phyloP scores from a whole-genome alignment of 257 asterid genomes.

The Solanum pimpinellifolium region DNA sequence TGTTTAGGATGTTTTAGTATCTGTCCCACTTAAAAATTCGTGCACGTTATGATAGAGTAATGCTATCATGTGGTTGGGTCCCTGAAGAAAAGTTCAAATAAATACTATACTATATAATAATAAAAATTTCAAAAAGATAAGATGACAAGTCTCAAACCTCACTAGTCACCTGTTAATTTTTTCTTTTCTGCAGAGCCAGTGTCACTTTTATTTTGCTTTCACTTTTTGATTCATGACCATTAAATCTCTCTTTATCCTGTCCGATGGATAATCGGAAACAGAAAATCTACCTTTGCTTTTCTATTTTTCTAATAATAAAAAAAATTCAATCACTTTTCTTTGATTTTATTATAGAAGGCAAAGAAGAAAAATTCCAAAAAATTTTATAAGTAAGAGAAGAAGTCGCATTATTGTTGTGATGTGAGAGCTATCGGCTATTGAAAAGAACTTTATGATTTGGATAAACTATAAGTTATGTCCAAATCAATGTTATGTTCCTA shows the following conservation, averaged over 20 bases:
- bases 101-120: background rate
- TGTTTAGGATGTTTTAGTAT: background rate
- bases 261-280: background rate
- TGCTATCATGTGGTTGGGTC: background rate
- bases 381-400: background rate
- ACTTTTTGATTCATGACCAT: background rate
- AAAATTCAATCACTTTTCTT: background rate
- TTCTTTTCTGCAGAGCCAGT: background rate
- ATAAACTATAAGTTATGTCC: background rate
- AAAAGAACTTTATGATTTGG: background rate
- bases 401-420: background rate
- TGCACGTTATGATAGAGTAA: background rate
- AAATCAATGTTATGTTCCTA: background rate
- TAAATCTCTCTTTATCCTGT: background rate
- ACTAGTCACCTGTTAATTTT: background rate
- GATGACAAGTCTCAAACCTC: background rate
- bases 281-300: background rate
- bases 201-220: background rate
- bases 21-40: background rate
- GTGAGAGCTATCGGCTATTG: background rate
- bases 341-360: background rate
- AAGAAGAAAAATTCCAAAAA: background rate
- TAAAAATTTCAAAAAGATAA: background rate
- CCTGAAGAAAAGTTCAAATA: background rate
- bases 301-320: background rate